Evolutionary conservation across 306 rosid genomes (phyloP), one percentile per base, ranked within the genome.

Genomic region (Trifolium dubium): DNA sequence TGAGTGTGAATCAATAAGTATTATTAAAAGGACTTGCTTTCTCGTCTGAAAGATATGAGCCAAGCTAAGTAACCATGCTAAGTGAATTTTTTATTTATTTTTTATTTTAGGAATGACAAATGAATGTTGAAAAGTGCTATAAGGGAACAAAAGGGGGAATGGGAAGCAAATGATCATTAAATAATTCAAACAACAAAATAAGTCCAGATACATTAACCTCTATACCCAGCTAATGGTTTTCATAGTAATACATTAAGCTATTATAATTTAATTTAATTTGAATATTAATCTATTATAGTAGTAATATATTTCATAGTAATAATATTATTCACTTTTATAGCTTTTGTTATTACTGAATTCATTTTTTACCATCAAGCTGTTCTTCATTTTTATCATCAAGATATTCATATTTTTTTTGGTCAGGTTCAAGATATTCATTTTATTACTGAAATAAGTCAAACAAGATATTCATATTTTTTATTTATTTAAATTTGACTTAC

Each of bases 21-120:
- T 5, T 29, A 44, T 28, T 39, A 0, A 41, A 40, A 13, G 13
- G 43, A 14, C 31, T 41, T 29, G 31, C 44, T 59, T 59, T 43
- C 59, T 67, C 56, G 39, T 63, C 59, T 46, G 75, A 69, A 68
- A 70, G 49, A 78, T 62, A 40, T 2, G 28, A 39, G 81, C 67
- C 47, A 78, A 39, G 81, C 67, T 35, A 78, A 71, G 81, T 62
- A 62, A 40, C 67, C 72, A 39, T 74, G 72, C 79, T 71, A 78
- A 40, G 73, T 64, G 40, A 30, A 64, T 53, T 8, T 18, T 3
- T 0, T 23, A 23, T 18, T 3, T 4, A 51, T 1, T 53, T 53
- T 53, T 53, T 49, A 49, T 53, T 54, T 18, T 15, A 54, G 60
- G 31, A 18, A 54, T 18, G 60, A 13, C 18, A 9, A 17, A 19